phyloP scores from a whole-genome alignment of 2,329 filamentous ascomycete genomes.

The Fusarium nodosum region DNA sequence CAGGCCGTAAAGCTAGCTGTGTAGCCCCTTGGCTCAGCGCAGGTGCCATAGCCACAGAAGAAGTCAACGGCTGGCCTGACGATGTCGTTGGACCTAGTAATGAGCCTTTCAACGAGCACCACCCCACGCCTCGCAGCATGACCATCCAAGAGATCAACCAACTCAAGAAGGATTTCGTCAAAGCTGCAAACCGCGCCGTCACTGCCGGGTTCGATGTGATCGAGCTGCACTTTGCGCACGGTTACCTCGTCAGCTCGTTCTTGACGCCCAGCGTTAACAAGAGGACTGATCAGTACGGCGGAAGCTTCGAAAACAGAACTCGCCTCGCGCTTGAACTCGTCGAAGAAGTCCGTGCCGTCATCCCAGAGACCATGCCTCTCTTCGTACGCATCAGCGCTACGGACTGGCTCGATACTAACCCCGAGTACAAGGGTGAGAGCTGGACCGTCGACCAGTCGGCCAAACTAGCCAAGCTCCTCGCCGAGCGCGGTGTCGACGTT shows the following conservation, averaged over 20 bases:
- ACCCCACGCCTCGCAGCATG: conserved; percentile 74
- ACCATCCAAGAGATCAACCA: conserved; percentile 73
- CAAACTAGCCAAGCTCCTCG: conserved; percentile 72
- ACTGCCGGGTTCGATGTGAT: conserved; percentile 76
- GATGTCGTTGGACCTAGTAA: conserved; percentile 63
- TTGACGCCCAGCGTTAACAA: conserved; percentile 77
- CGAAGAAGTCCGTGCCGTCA: conserved; percentile 70
- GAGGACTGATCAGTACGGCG: conserved; percentile 76
- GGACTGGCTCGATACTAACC: conserved; percentile 78
- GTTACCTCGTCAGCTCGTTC: conserved; percentile 80
- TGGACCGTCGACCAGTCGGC: conserved; percentile 78
- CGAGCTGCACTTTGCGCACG: conserved; percentile 83
- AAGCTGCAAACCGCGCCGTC: conserved; percentile 68
- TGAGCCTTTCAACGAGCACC: conserved; percentile 69
- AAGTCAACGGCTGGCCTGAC: conserved; percentile 65
- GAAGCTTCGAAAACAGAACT: conserved; percentile 78
- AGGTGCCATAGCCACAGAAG: conserved; percentile 61
- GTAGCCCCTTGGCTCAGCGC: conserved; percentile 68
- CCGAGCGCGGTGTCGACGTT: conserved; percentile 77
- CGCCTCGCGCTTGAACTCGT: conserved; percentile 77
- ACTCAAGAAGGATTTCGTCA: conserved; percentile 72
- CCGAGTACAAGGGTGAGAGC: conserved; percentile 66
- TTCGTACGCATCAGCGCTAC: conserved; percentile 80
- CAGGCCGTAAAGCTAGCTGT: conserved; percentile 69
- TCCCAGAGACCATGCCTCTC: conserved; percentile 77